Evolutionary conservation across 2,329 filamentous ascomycete genomes (phyloP), one percentile per base, ranked within the genome.

Genomic region (Pseudocercospora musae): DNA sequence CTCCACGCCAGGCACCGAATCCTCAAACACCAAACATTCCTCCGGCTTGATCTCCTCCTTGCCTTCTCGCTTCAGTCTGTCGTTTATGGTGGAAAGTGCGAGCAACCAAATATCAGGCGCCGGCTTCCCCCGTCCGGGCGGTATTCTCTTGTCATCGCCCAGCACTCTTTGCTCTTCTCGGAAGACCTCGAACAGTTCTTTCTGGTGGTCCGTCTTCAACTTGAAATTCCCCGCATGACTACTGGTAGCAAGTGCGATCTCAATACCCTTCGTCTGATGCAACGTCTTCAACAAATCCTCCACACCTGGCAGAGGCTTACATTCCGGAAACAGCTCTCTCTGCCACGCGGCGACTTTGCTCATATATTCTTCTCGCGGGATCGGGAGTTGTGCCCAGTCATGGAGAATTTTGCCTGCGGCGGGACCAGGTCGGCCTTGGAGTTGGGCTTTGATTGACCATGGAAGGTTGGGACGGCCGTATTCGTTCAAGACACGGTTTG

Each of bases 11-110:
- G 92, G 91, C 1, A 98, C 93, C 50, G 89, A 91, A 76, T 99
- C 95, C 78, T 99, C 95, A 71, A 99, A 98, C 0, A 98, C 95
- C 15, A 99, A 82, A 74, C 95, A 98, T 77, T 98, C 94, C 68
- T 90, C 89, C 0, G 92, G 92, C 58, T 74, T 81, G 66, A 99
- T 88, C 58, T 82, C 81, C 62, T 84, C 79, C 67, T 83, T 79
- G 57, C 85, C 86, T 3, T 82, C 78, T 0, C 81, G 65, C 10
- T 79, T 79, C 6, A 96, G 80, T 15, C 86, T 86, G 48, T 85
- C 85, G 77, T 99, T 99, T 75, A 99, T 89, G 3, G 88, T 90
- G 76, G 90, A 82, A 59, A 99, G 80, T 0, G 95, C 94, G 0
- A 98, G 81, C 8, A 96, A 79, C 77, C 96, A 98, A 69, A 99